Percentiles rank a stretch among this genome's conserved stretches.
phyloP scores from a whole-genome alignment of 164 flowering plant genomes.

The Aristolochia californica region DNA sequence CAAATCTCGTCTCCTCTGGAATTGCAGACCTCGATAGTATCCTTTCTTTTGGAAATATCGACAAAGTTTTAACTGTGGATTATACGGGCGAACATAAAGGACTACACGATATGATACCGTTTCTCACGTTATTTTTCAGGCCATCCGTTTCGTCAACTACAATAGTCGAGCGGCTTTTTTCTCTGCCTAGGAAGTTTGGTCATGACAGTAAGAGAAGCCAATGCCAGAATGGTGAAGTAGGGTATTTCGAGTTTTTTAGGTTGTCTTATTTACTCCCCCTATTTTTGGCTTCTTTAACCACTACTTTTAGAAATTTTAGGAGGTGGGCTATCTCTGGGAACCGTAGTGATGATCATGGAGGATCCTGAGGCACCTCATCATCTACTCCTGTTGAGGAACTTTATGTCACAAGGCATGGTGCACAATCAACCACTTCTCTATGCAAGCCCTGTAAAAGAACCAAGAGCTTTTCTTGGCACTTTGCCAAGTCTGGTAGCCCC shows the following conservation, averaged over 20 bases:
- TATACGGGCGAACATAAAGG: neutral
- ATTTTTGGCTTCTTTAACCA: constrained; percentile 2
- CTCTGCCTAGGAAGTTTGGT: neutral
- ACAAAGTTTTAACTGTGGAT: neutral
- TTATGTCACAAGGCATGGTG: constrained; percentile 90
- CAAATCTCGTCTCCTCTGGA: constrained; percentile 68
- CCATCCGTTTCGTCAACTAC: neutral
- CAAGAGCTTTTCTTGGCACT: constrained; percentile 83
- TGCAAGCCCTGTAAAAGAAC: constrained; percentile 69
- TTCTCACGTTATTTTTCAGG: neutral
- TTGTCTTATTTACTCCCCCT: neutral
- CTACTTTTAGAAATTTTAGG: constrained; percentile 61
- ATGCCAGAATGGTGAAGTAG: neutral
- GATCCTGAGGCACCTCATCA: constrained; percentile 97
- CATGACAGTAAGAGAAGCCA: neutral
- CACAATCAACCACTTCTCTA: constrained; percentile 80
- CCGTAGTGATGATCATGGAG: constrained; percentile 89
- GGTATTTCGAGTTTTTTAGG: neutral
- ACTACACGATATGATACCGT: neutral
- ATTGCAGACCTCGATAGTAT: constrained; percentile 90
- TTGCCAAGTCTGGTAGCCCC: constrained; percentile 55
- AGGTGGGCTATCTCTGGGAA: constrained; percentile 84
- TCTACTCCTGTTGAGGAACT: constrained; percentile 80
- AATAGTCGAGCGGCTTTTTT: neutral
- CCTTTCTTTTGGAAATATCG: neutral